These are phyloP conservation scores for Hydnomerulius pinastri DNA, from an alignment of 768 basidiomycete species.

Conservation along the genomic window DNA sequence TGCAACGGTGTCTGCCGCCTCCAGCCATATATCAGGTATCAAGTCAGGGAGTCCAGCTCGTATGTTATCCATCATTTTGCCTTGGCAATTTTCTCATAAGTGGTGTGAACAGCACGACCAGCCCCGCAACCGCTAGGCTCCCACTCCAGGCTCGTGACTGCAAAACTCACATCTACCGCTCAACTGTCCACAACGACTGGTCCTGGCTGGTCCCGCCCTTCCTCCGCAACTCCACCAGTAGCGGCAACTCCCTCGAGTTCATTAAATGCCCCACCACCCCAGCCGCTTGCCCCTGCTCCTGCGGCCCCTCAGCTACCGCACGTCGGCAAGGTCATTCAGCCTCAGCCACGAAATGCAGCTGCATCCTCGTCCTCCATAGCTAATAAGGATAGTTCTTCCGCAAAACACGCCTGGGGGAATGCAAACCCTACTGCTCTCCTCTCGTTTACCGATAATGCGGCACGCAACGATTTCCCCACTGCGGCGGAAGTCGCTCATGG, in stretches of 20 bases:
- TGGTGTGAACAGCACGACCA: constrained; percentile 54
- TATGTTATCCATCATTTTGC: constrained; percentile 38
- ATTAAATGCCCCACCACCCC: constrained; percentile 48
- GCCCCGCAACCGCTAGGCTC: constrained; percentile 51
- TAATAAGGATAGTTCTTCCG: constrained; percentile 29
- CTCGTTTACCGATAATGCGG: constrained; percentile 43
- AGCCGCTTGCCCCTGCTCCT: constrained; percentile 39
- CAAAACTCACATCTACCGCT: constrained; percentile 77
- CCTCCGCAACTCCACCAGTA: constrained; percentile 67
- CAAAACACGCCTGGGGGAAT: constrained; percentile 75
- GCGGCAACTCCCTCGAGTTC: constrained; percentile 49
- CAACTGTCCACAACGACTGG: constrained; percentile 57
- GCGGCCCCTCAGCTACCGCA: constrained; percentile 55
- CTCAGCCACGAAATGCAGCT: constrained; percentile 51
- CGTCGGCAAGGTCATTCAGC: constrained; percentile 66
- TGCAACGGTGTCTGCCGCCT: constrained; percentile 44
- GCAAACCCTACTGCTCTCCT: constrained; percentile 40
- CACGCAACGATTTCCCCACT: constrained; percentile 85
- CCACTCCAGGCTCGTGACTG: constrained; percentile 82
- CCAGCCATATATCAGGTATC: constrained; percentile 39
- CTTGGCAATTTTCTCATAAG: constrained; percentile 8
- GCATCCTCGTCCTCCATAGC: constrained; percentile 33
- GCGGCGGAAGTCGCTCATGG: constrained; percentile 94
- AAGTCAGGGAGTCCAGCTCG: constrained; percentile 57
- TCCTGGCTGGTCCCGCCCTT: constrained; percentile 78